Evolutionary conservation across 805 yeast species (phyloP), one percentile per base, ranked within the genome.

Genomic region (Barnettozyma sp.): DNA sequence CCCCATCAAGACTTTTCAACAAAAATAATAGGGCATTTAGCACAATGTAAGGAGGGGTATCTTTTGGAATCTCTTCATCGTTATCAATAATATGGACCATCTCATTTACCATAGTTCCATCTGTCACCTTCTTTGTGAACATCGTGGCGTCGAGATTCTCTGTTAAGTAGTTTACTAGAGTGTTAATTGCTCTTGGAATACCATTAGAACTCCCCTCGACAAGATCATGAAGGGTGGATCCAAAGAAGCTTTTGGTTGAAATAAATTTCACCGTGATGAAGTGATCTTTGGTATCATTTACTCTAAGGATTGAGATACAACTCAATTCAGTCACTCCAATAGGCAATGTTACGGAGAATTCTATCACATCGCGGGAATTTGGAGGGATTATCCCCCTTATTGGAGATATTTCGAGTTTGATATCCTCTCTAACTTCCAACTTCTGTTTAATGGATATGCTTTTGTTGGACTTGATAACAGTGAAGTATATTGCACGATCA

Each of bases 1-100:
- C 67, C 14, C 66, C 70, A 26, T 62, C 60, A 5, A 66, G 35
- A 29, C 57, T 56, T 17, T 54, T 46, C 39, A 68, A 40, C 11
- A 67, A 34, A 2, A 57, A 32, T 3, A 52, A 14, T 21, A 60
- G 40, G 2, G 59, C 55, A 29, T 55, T 40, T 5, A 55, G 42
- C 13, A 57, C 56, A 1, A 56, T 55, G 14, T 38, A 41, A 13
- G 46, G 35, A 7, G 55, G 39, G 11, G 53, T 45, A 4, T 54
- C 55, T 9, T 14, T 3, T 8, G 45, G 43, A 13, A 52, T 30
- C 4, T 46, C 55, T 10, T 44, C 40, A 22, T 49, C 49, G 18
- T 40, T 37, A 30, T 52, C 53, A 17, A 52, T 40, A 40, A 46
- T 35, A 14, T 24, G 23, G 6, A 50, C 38, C n/a, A 51, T 30